These are phyloP conservation scores for Chlamydomonas schloesseri DNA, from an alignment of 139 green algal species.

Conservation along the genomic window DNA sequence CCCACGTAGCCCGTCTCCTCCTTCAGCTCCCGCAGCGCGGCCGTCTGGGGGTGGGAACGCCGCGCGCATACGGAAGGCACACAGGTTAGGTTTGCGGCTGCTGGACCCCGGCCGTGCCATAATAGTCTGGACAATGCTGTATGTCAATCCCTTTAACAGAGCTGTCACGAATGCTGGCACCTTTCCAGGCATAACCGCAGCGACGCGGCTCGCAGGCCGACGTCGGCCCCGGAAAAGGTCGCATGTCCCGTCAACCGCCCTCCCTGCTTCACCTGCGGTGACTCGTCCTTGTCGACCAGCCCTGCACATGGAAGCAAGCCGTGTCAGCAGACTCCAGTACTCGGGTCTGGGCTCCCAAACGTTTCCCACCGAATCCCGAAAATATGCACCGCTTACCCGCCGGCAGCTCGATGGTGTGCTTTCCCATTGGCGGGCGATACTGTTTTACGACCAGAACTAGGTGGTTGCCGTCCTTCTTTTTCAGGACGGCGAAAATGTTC, in stretches of 20 bases:
- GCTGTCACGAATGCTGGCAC: no score
- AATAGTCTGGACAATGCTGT: no score
- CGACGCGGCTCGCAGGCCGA: no score
- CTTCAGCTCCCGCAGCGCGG: constrained; percentile 44
- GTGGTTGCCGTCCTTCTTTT: constrained; percentile 27
- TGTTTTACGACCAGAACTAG: constrained; percentile 33
- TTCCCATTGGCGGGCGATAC: constrained; percentile 29
- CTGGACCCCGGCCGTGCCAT: no score
- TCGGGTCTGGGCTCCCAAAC: no score
- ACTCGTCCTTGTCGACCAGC: constrained; percentile 35
- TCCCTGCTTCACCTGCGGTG: neutral
- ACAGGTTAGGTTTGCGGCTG: neutral
- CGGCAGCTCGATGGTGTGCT: constrained; percentile 37
- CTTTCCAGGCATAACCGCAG: no score
- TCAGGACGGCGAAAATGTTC: constrained; percentile 41
- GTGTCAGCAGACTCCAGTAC: no score
- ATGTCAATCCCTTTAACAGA: no score
- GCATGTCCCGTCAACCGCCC: neutral
- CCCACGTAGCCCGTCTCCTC: constrained; percentile 52
- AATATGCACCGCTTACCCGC: constrained; percentile 7
- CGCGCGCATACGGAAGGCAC: neutral
- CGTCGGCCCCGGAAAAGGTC: no score
- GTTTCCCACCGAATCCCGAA: no score
- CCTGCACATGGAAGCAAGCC: constrained; percentile 1
- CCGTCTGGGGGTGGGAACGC: neutral